Conservation (phyloP, 23 red algal genomes). For the Cyanidium caldarium region DNA sequence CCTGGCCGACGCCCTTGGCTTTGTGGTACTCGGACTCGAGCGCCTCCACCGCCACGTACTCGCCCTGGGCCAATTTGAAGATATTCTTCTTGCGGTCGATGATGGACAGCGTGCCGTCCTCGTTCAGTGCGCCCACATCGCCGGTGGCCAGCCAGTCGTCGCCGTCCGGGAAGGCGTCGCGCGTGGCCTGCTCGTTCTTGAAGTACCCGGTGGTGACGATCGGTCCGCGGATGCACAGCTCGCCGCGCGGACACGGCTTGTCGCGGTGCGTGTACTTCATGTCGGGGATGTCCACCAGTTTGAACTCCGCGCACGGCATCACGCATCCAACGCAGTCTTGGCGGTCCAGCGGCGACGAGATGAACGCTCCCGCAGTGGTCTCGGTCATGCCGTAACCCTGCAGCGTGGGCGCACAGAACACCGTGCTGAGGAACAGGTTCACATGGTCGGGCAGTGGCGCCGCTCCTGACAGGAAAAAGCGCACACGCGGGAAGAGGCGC, state of each 20-base stretch:
- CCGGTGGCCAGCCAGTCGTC: constrained; percentile 75
- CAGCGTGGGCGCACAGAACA: constrained; percentile 45
- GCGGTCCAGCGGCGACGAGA: constrained; percentile 23
- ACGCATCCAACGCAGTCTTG: constrained; percentile 40
- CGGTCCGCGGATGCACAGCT: constrained; percentile 55
- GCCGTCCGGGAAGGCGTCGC: constrained; percentile 31
- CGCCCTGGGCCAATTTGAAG: constrained; percentile 90
- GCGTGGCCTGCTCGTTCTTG: constrained; percentile 70
- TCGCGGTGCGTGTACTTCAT: constrained; percentile 65
- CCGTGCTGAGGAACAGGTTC: constrained; percentile 84
- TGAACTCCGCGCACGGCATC: constrained; percentile 50
- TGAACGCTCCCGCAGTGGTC: constrained; percentile 61
- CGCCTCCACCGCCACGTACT: constrained; percentile 74
- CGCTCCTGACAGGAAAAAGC: constrained; percentile 58
- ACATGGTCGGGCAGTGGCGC: constrained; percentile 55
- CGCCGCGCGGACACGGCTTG: constrained; percentile 61
- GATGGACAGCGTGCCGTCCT: constrained; percentile 53
- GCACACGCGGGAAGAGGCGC: constrained; percentile 33
- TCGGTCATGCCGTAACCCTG: constrained; percentile 95
- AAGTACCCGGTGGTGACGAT: constrained; percentile 56
- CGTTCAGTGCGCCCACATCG: constrained; percentile 50
- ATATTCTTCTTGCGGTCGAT: constrained; percentile 97
- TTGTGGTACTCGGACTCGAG: constrained; percentile 65
- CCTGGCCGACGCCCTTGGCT: constrained; percentile 64
- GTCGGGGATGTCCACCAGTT: constrained; percentile 77